These are phyloP conservation scores for Fagus crenata DNA, from an alignment of 306 rosid genomes.

Conservation along the genomic window DNA sequence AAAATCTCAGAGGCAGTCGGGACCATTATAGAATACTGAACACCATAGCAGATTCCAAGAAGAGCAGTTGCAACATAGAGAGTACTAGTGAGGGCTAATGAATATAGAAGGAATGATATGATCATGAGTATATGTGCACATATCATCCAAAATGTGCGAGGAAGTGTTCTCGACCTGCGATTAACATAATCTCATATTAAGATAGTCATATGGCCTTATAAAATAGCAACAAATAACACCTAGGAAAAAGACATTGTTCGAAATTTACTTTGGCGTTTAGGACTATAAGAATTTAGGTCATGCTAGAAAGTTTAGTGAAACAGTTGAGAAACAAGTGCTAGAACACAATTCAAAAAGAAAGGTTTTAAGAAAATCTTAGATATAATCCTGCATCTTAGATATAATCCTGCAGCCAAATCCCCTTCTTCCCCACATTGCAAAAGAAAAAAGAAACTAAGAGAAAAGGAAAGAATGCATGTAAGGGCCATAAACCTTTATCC, in stretches of 20 bases:
- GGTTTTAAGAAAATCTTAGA: background rate
- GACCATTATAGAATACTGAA: conserved; percentile 56
- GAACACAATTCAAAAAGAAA: background rate
- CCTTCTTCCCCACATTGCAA: background rate
- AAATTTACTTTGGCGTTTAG: background rate
- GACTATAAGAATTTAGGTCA: conserved; percentile 16
- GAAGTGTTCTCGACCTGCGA: conserved; percentile 54
- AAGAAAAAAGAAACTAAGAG: background rate
- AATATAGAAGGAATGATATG: conserved; percentile 52
- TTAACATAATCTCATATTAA: conserved; percentile 23
- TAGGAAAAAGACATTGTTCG: conserved; percentile 2
- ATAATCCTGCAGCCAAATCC: background rate
- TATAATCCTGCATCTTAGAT: too few relatives aligned
- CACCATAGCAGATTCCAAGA: conserved; percentile 66
- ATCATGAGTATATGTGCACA: conserved; percentile 63
- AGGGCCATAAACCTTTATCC: background rate
- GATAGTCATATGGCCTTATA: conserved; percentile 2
- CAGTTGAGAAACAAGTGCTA: background rate
- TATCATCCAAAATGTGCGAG: conserved; percentile 77
- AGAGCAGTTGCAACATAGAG: conserved; percentile 73
- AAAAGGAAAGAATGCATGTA: background rate
- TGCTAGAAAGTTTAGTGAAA: background rate
- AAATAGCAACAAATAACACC: conserved; percentile 14
- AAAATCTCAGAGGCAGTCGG: conserved; percentile 64
- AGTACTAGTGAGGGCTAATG: conserved; percentile 48